Conservation (phyloP, 2,329 filamentous ascomycete species). For the Aspergillus jensenii region DNA sequence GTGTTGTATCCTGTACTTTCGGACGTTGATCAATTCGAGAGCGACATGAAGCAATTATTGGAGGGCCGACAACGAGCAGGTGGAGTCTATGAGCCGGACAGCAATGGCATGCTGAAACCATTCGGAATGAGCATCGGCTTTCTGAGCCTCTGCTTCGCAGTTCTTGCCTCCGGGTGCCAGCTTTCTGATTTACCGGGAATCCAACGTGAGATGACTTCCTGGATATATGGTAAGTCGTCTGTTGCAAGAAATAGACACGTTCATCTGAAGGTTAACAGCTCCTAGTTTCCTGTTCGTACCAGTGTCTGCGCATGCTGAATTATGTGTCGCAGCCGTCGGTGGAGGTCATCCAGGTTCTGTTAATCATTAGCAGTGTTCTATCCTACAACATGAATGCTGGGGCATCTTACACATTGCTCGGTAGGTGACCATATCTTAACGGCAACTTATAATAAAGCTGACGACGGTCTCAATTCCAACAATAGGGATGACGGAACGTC, state of each 20-base stretch:
- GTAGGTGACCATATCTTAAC: constrained; percentile 30
- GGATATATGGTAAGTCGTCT: constrained; percentile 56
- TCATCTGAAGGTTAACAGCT: constrained; percentile 22
- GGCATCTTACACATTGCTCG: constrained; percentile 61
- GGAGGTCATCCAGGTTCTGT: constrained; percentile 61
- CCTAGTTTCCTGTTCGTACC: constrained; percentile 62
- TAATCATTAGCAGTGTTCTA: constrained; percentile 63
- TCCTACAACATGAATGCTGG: constrained; percentile 66
- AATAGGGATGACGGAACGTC: constrained; percentile 37
- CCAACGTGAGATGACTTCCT: constrained; percentile 62
- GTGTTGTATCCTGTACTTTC: constrained; percentile 59
- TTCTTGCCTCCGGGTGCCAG: constrained; percentile 62
- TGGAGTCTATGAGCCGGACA: constrained; percentile 40
- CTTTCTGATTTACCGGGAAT: constrained; percentile 56
- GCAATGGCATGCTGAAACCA: constrained; percentile 53
- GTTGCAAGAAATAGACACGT: not conserved
- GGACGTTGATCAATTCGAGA: constrained; percentile 52
- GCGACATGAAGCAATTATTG: constrained; percentile 52
- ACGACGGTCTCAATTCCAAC: not conserved
- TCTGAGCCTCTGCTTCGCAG: constrained; percentile 61
- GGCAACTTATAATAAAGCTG: not conserved
- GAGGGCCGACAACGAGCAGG: constrained; percentile 48
- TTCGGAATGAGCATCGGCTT: constrained; percentile 60
- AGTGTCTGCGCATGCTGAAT: constrained; percentile 63
- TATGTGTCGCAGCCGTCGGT: constrained; percentile 62